Evolutionary conservation across 805 yeast genomes (phyloP).

Genomic region (Ogataea glucozyma): DNA sequence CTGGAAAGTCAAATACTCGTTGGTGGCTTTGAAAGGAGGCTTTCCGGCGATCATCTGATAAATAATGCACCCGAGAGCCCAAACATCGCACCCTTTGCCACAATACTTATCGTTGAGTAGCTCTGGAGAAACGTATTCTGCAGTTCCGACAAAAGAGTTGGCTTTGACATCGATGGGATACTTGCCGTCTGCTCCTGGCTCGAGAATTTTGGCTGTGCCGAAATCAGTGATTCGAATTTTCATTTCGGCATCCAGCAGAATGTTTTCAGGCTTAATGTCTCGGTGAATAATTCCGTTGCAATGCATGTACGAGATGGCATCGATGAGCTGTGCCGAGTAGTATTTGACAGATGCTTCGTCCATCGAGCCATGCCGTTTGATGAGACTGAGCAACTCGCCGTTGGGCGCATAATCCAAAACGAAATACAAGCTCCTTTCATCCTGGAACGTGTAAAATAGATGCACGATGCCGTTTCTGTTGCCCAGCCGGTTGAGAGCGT

Average conservation of each 20-base stretch:
- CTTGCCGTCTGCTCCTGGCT: slow-evolving; percentile 48
- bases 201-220: slow-evolving; percentile 78
- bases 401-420: slow-evolving; percentile 77
- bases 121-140: slow-evolving; percentile 84
- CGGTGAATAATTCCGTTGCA: slow-evolving; percentile 75
- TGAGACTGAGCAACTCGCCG: slow-evolving; percentile 70
- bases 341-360: slow-evolving; percentile 68
- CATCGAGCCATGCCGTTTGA: slow-evolving; percentile 68
- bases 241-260: slow-evolving; percentile 59
- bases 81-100: slow-evolving; percentile 59
- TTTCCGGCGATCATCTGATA: slow-evolving; percentile 66
- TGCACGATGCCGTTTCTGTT: slow-evolving; percentile 63
- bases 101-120: slow-evolving; percentile 69
- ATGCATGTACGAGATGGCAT: slow-evolving; percentile 73
- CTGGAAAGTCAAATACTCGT: slow-evolving; percentile 79
- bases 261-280: slow-evolving; percentile 84
- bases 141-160: slow-evolving; percentile 82
- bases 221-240: slow-evolving; percentile 76
- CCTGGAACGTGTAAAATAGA: slow-evolving; percentile 77
- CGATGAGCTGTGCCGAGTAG: slow-evolving; percentile 72
- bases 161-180: slow-evolving; percentile 72
- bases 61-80: slow-evolving; percentile 63
- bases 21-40: slow-evolving; percentile 81
- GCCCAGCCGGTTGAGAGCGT: slow-evolving; percentile 70
- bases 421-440: slow-evolving; percentile 68